Percentiles rank a stretch among this genome's conserved stretches.
phyloP scores from a whole-genome alignment of 345 rosid genomes.

The Hibiscus syriacus region DNA sequence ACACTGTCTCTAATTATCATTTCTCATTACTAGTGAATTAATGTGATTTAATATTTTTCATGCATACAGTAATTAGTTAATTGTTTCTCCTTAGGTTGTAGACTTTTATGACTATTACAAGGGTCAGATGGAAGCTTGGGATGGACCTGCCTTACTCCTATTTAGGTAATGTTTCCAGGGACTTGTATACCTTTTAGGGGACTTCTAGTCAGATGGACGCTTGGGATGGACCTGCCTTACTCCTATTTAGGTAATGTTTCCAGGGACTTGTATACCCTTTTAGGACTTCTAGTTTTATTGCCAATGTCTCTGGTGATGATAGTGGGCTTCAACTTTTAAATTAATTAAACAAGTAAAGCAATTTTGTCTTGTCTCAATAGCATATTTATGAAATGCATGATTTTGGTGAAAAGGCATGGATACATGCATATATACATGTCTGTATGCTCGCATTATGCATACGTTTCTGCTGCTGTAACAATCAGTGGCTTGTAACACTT shows the following conservation, averaged over 20 bases:
- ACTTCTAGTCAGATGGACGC: constrained; percentile 99
- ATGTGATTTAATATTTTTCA: constrained; percentile 3
- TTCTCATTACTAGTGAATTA: not conserved
- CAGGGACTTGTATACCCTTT: constrained; percentile 1
- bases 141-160: constrained; percentile 96
- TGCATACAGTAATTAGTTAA: constrained; percentile 1
- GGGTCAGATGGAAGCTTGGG: constrained; percentile 99
- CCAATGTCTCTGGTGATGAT: not conserved
- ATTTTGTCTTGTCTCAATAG: not conserved
- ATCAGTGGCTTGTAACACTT: not conserved
- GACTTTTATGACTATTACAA: constrained; percentile 97
- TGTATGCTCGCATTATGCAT: not conserved
- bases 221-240: constrained; percentile 99
- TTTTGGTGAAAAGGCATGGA: not conserved
- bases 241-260: constrained; percentile 71
- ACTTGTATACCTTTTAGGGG: not conserved
- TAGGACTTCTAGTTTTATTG: not conserved
- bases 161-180: constrained; percentile 56
- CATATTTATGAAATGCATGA: not conserved
- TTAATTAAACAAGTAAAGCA: not conserved
- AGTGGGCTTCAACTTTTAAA: not conserved
- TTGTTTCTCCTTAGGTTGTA: constrained; percentile 45
- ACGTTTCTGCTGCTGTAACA: not conserved
- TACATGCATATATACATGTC: not conserved
- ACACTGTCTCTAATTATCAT: not conserved